Base-by-base conservation (phyloP, 345 rosid species). In the Euphorbia peplus region DNA sequence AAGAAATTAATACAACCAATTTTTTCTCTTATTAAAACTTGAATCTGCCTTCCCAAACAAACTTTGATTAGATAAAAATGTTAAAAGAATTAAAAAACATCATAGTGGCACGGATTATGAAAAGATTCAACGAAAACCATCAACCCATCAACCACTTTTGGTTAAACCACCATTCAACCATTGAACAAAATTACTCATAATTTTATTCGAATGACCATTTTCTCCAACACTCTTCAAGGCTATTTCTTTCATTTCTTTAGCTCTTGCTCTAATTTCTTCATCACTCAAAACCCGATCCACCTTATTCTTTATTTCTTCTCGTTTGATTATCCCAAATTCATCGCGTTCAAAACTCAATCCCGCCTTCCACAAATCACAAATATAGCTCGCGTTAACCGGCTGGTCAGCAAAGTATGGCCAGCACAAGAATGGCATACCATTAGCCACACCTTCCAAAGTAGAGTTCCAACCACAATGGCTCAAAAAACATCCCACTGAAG, bases 381-480 rank as follows among this genome's bases (percentile, higher is more conserved):
- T 37, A 10, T 37, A 60, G 19, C 66, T 62, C 19, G 21, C 51
- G 41, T 24, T 15, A 62, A 41, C 9, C 1, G 37, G 12, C 7
- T 62, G 65, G 0, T 41, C 66, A 41, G 66, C 8, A 14, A 22
- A 62, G 5, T 41, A 41, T 12, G 66, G 64, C 48, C 64, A 37
- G n/a, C 64, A 60, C 29, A 60, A 21, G 28, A 60, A 60, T 35
- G 48, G 64, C 3, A 37, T 29, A 0, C 64, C 48, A 60, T 60
- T 60, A 12, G 48, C 18, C 0, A 60, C 48, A 37, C 64, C 64
- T 60, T 37, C 64, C 41, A 32, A 14, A 19, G 46, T 37, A 3
- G 64, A 60, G 4, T 60, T 60, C 64, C 66, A 62, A 22, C 66
- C 51, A 18, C 66, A 62, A 24, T 41, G 66, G 32, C 19, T 62